Conservation (phyloP, 2,329 filamentous ascomycete species). For the Verruconis gallopava region DNA sequence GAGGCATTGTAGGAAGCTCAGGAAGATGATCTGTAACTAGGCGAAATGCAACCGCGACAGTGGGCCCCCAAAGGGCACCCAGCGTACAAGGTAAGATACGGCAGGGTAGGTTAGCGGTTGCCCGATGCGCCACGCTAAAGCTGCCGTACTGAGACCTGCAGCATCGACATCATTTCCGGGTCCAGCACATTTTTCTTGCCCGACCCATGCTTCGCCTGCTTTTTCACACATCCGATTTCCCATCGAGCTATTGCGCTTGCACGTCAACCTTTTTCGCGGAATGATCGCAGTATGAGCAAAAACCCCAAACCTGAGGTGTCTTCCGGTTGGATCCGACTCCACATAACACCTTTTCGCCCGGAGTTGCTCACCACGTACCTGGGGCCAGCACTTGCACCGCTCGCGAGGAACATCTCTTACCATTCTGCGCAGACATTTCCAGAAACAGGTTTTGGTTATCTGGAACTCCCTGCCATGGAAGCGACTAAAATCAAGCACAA, state of each 20-base stretch:
- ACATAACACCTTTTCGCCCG: conserved; percentile 76
- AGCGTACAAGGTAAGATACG: too few relatives aligned
- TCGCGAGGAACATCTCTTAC: conserved; percentile 73
- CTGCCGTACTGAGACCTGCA: too few relatives aligned
- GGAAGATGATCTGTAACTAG: too few relatives aligned
- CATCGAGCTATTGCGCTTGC: too few relatives aligned
- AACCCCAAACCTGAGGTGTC: not conserved
- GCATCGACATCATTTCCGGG: too few relatives aligned
- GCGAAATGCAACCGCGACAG: too few relatives aligned
- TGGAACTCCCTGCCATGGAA: conserved; percentile 68
- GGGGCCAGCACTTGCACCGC: conserved; percentile 50
- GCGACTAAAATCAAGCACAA: conserved; percentile 88
- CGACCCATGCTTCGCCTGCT: not conserved
- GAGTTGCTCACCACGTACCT: conserved; percentile 61
- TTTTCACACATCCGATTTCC: not conserved
- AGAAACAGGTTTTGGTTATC: conserved; percentile 78
- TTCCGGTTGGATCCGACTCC: conserved; percentile 43
- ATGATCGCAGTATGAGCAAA: not conserved
- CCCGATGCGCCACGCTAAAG: too few relatives aligned
- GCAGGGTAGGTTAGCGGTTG: too few relatives aligned
- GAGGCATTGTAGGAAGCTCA: not conserved
- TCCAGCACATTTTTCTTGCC: not conserved
- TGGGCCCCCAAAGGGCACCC: too few relatives aligned
- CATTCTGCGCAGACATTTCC: conserved; percentile 78
- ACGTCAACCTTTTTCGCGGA: too few relatives aligned